Evolutionary conservation across 73 alveolate species (phyloP).

Genomic region (Urostyla sp.): DNA sequence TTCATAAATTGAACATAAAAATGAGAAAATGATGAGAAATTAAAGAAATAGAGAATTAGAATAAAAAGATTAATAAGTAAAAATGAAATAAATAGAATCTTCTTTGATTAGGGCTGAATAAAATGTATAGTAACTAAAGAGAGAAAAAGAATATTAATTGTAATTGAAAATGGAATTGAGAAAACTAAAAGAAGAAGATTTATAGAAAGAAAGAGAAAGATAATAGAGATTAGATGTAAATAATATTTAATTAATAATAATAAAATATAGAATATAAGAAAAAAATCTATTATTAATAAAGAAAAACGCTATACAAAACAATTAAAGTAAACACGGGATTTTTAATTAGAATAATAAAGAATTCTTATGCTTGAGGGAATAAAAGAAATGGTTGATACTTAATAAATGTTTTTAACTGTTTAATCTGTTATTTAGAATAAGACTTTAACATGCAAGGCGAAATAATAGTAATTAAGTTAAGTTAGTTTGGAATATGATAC

Average conservation of each 20-base stretch:
- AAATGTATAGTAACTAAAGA: constrained; percentile 28
- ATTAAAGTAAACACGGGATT: not conserved
- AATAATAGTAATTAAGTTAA: too few relatives aligned
- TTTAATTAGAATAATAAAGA: not conserved
- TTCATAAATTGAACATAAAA: constrained; percentile 2
- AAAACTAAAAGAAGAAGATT: constrained; percentile 41
- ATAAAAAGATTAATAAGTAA: not conserved
- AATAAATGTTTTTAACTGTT: constrained; percentile 30
- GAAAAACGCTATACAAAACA: not conserved
- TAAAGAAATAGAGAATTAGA: constrained; percentile 11
- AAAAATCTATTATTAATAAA: constrained; percentile 6
- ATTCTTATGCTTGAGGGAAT: not conserved
- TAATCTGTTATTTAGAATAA: constrained; percentile 8
- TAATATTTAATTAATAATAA: not conserved
- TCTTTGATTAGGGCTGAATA: constrained; percentile 17
- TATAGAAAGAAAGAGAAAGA: constrained; percentile 34
- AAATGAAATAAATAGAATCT: not conserved
- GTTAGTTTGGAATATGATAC: too few relatives aligned
- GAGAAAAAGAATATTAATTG: constrained; percentile 31
- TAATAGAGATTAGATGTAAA: constrained; percentile 29
- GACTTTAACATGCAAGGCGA: constrained; percentile 25
- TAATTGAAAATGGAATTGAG: constrained; percentile 19
- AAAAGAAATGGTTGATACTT: constrained; percentile 7
- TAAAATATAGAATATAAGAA: not conserved
- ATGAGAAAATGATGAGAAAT: not conserved